Evolutionary conservation across 108 stramenopile species (phyloP).

Genomic region (Fragilaria crotonensis): DNA sequence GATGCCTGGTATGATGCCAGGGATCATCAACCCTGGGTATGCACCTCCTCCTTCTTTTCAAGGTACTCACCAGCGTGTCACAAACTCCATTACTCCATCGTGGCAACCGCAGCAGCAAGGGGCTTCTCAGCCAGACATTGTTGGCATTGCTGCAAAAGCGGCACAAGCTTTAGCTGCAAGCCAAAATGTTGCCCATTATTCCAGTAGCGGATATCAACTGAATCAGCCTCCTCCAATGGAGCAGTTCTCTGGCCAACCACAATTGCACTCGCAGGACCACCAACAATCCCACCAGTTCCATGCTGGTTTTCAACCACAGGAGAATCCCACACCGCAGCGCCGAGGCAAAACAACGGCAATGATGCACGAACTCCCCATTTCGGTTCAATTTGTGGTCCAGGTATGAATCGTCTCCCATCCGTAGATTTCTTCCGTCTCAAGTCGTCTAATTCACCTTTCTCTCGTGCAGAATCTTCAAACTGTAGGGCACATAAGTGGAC

Average conservation of each 20-base stretch:
- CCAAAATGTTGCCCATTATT: not conserved
- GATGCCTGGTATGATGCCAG: not conserved
- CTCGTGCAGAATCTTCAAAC: constrained; percentile 47
- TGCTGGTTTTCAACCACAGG: constrained; percentile 1
- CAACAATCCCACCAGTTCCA: not conserved
- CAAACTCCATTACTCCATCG: not conserved
- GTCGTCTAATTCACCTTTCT: not conserved
- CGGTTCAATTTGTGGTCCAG: constrained; percentile 59
- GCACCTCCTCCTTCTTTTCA: constrained; percentile 5
- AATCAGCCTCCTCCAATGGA: not conserved
- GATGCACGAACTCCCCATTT: constrained; percentile 45
- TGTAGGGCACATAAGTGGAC: constrained; percentile 56
- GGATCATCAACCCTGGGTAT: not conserved
- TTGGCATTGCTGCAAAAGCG: constrained; percentile 72
- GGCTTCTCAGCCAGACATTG: constrained; percentile 37
- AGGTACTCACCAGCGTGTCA: not conserved
- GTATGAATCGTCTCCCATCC: constrained; percentile 41
- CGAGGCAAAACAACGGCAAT: constrained; percentile 30
- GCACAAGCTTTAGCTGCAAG: constrained; percentile 41
- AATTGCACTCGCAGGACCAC: not conserved
- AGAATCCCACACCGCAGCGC: constrained; percentile 1
- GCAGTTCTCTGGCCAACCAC: not conserved
- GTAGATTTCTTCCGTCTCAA: not conserved
- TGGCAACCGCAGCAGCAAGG: constrained; percentile 20
- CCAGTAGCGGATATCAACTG: not conserved